A percentile compares a stretch with the other conserved stretches of the same genome.
phyloP scores from a whole-genome alignment of 208 protist species.

The Leishmania lainsoni region DNA sequence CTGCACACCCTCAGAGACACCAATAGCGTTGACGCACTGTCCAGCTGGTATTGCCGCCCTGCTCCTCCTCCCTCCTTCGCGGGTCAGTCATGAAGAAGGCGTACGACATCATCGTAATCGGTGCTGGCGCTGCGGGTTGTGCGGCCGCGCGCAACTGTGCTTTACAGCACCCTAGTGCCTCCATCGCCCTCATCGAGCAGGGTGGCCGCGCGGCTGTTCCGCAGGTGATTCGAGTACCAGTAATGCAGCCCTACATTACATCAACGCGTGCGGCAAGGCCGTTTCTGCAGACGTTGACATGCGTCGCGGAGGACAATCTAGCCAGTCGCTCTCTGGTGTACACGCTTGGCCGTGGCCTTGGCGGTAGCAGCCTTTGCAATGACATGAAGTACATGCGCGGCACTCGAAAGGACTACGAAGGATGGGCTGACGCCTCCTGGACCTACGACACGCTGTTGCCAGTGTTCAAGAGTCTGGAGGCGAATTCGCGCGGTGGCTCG shows the following conservation, averaged over 20 bases:
- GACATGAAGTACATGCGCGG: constrained; percentile 76
- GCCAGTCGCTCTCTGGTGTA: constrained; percentile 47
- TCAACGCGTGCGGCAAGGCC: constrained; percentile 24
- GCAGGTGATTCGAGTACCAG: constrained; percentile 46
- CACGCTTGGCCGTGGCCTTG: constrained; percentile 52
- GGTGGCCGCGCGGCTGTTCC: constrained; percentile 34
- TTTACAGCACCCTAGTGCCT: constrained; percentile 42
- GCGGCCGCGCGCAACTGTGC: constrained; percentile 62
- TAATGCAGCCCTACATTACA: constrained; percentile 59
- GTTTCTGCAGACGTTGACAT: constrained; percentile 34
- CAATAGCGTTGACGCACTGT: neutral
- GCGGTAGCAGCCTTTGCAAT: constrained; percentile 58
- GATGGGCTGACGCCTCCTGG: constrained; percentile 53
- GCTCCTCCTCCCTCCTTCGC: neutral
- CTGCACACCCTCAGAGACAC: neutral
- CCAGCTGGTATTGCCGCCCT: neutral
- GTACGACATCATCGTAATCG: constrained; percentile 78
- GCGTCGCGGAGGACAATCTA: constrained; percentile 38
- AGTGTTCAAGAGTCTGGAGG: constrained; percentile 48
- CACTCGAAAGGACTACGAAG: constrained; percentile 39
- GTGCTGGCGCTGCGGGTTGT: constrained; percentile 71
- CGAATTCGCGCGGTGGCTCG: constrained; percentile 41
- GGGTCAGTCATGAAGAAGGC: constrained; percentile 18
- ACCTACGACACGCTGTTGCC: constrained; percentile 57
- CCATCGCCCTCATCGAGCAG: constrained; percentile 68